Evolutionary conservation across 768 basidiomycete species (phyloP), one percentile per base, ranked within the genome.

Genomic region (Tulasnella sp.): DNA sequence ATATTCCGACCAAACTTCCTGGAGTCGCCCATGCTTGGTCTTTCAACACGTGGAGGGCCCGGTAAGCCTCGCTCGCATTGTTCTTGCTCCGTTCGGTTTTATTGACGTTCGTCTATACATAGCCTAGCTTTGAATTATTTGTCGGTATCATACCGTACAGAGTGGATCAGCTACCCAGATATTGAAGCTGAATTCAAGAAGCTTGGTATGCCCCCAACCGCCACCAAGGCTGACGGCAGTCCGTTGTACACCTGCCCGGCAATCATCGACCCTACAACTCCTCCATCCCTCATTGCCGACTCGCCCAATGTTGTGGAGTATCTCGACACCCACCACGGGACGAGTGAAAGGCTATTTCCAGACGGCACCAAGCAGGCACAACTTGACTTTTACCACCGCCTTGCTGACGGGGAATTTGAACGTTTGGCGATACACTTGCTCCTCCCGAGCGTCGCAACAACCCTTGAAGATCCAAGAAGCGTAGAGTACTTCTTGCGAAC

Each of bases 91-190:
- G 11, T 41, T 49, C 46, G 21, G 12, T 46, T 11, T 15, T 21
- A 32, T 25, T 23, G 14, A 29, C 12, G 1, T 40, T 17, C 15
- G 4, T 15, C 42, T 14, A 27, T 7, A 49, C 17, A n/a, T 52
- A 85, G 84, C 42, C 77, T 85, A 50, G 79, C 84, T 43, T 71
- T 87, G 17, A 87, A 87, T 65, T 86, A 77, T 64, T 86, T 86
- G 64, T 75, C 80, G 2, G 74, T 87, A 5, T 77, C 74, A 0
- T 83, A 86, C 65, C 75, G 74, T 37, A 88, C 85, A 0, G 69
- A 74, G 23, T 86, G 82, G 81, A 71, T 87, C 19, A 80, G 85
- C 32, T 77, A 84, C 58, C 74, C 80, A 19, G 79, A 86, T 32
- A 76, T 88, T 25, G 84, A 86, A 62, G 57, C 69, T 6, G 80